Evolutionary conservation across 495 filamentous ascomycete species (phyloP).

Genomic region (Aspergillus wentii): DNA sequence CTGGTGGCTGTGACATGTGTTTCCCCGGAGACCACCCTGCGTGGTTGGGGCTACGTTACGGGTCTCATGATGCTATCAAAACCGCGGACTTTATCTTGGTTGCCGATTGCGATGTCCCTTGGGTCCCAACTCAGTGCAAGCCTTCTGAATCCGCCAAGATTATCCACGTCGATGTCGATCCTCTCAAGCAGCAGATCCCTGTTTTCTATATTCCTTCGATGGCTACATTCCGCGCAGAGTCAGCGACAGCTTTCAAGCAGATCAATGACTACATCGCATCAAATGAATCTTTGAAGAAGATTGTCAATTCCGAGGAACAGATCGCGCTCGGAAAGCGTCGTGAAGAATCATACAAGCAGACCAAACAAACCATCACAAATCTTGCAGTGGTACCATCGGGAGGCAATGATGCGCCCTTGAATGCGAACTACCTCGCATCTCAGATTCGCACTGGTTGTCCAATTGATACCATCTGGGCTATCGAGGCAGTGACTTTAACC

Average conservation of each 20-base stretch:
- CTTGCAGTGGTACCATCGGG: conserved; percentile 48
- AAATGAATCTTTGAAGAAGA: conserved; percentile 38
- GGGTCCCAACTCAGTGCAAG: conserved; percentile 60
- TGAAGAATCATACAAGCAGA: conserved; percentile 52
- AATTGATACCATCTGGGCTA: conserved; percentile 72
- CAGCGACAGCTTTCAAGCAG: conserved; percentile 66
- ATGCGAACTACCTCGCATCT: conserved; percentile 63
- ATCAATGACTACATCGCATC: conserved; percentile 54
- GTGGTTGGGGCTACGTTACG: conserved; percentile 73
- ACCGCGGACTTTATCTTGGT: conserved; percentile 83
- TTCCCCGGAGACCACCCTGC: conserved; percentile 78
- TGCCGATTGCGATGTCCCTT: conserved; percentile 78
- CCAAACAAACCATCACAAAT: conserved; percentile 52
- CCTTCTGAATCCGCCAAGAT: conserved; percentile 55
- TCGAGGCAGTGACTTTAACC: conserved; percentile 88
- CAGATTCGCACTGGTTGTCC: conserved; percentile 63
- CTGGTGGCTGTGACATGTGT: conserved; percentile 91
- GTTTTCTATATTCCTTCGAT: conserved; percentile 73
- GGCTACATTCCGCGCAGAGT: conserved; percentile 71
- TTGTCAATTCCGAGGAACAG: conserved; percentile 39
- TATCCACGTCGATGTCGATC: conserved; percentile 82
- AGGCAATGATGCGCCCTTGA: conserved; percentile 58
- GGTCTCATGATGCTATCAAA: conserved; percentile 66
- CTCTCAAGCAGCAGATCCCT: conserved; percentile 83
- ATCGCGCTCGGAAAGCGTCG: conserved; percentile 51